Base-by-base conservation (phyloP, 2,329 filamentous ascomycete species). In the Ascochyta pisi region DNA sequence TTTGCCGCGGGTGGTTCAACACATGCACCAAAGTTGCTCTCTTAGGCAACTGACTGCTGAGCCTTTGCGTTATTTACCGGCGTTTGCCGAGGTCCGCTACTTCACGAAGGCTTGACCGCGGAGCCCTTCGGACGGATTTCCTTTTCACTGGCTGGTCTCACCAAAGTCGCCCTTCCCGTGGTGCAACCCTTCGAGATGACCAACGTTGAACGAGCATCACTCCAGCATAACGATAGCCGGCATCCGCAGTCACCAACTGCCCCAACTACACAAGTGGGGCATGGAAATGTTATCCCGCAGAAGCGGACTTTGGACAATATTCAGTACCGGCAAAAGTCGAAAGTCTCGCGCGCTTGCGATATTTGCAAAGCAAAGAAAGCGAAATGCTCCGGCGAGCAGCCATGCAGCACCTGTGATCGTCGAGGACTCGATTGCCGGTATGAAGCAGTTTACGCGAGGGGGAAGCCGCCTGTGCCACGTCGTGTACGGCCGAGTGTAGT, bases 281-380 rank as follows among this genome's bases (percentile, higher is more conserved):
- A 27, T 31, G 42, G 45, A 27, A 47, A 52, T 29, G 12, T 19
- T 43, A 43, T 62, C 35, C 61, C 53, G 7, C 60, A 54, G 44
- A 64, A 66, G 50, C 61, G 61, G 2, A 27, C 41, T 34, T 24
- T 51, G 2, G 52, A 60, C 5, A 34, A 31, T 12, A 3, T 38
- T 13, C 29, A 29, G 10, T 43, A 38, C 10, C 26, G 58, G 15
- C 61, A 65, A 31, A 61, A 61, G 33, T 50, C 58, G 3, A 73
- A 71, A 47, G 70, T 71, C 2, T 71, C 64, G 12, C 50, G 70
- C 5, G 70, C 69, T 9, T 73, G 70, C 59, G 67, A 73, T 35
- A 47, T 61, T 9, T 73, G 70, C 65, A 73, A 72, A 44, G 37
- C 62, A 35, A 71, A 64, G 43, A 73, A 73, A 48, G 61, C 63